Percentiles rank a stretch among this genome's conserved stretches.
phyloP scores from a whole-genome alignment of 2,329 filamentous ascomycete genomes.

The Aureobasidium sp. region DNA sequence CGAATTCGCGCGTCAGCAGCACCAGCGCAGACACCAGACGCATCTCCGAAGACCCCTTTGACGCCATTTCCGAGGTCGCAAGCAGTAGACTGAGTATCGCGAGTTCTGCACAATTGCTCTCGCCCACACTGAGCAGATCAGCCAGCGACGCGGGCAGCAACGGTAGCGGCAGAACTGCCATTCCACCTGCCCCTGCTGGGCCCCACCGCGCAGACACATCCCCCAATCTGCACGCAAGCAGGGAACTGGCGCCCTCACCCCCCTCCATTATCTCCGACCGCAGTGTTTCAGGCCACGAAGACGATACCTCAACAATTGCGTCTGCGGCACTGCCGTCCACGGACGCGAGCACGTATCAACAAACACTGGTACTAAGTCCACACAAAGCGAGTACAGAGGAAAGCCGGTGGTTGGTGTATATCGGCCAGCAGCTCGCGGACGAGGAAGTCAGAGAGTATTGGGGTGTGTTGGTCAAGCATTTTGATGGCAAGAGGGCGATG shows the following conservation, averaged over 20 bases:
- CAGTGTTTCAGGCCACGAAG: constrained; percentile 1
- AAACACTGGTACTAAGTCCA: constrained; percentile 15
- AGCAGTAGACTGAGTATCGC: not conserved
- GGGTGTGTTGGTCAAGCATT: constrained; percentile 71
- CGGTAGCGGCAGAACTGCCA: constrained; percentile 9
- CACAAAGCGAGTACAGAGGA: constrained; percentile 19
- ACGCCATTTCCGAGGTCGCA: not conserved
- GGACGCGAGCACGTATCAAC: constrained; percentile 8
- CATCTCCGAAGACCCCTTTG: not conserved
- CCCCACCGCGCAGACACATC: not conserved
- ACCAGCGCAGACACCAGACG: not conserved
- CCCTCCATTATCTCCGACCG: not conserved
- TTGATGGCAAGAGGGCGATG: constrained; percentile 77
- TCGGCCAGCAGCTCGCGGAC: constrained; percentile 49
- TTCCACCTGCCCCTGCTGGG: not conserved
- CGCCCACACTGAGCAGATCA: not conserved
- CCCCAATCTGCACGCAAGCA: not conserved
- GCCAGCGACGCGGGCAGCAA: constrained; percentile 10
- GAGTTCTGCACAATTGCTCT: not conserved
- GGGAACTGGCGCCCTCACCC: not conserved
- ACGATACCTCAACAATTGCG: not conserved
- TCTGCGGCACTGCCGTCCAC: constrained; percentile 4
- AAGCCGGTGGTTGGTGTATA: constrained; percentile 16
- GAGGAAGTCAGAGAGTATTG: constrained; percentile 59
- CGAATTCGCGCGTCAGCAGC: not conserved